Base-by-base conservation (phyloP, 192 early-diverging fungal species). In the Spizellomyces punctatus region DNA sequence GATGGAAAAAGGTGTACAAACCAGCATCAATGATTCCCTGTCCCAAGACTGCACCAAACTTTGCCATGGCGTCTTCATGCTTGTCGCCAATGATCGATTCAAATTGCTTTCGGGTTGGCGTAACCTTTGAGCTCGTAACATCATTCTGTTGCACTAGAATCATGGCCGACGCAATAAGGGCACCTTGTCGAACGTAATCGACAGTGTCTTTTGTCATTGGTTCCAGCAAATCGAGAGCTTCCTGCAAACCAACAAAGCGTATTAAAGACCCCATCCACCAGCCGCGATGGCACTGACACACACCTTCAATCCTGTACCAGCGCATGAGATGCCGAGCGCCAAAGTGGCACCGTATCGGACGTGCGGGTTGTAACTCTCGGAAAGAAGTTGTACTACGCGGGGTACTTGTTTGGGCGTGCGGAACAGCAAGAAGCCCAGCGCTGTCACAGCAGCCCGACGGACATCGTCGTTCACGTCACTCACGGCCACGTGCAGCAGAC, bases 381-480 rank as follows among this genome's bases (percentile, higher is more conserved):
- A 89, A 46, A 99, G 83, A 6, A 98, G 86, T 87, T 99, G 95
- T 17, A 99, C 98, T 72, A 99, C 90, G 41, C 96, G 87, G n/a
- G 98, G 98, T 22, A 99, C 96, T 69, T 99, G 96, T 72, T 91
- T 89, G 41, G 95, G 92, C n/a, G 88, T 91, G 52, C 92, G 88
- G 81, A 95, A 90, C 9, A 99, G 83, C 17, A 99, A 85, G 74
- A 99, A 99, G 6, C 98, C 98, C 42, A 99, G 89, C 0, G 94
- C 90, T 6, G 93, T 98, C 47, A 98, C 98, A 10, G 98, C 95
- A 3, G 98, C 96, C n/a, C 98, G 89, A 36, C 98, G 90, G n/a
- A 99, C 96, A 77, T 99, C 98, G 69, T 99, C 98, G 75, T 95
- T 98, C 52, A 98, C 98, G 75, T 99, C 98, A 58, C 90, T 92